Conservation (phyloP, 1,284 basidiomycete genomes). For the Termitomyces sp. region DNA sequence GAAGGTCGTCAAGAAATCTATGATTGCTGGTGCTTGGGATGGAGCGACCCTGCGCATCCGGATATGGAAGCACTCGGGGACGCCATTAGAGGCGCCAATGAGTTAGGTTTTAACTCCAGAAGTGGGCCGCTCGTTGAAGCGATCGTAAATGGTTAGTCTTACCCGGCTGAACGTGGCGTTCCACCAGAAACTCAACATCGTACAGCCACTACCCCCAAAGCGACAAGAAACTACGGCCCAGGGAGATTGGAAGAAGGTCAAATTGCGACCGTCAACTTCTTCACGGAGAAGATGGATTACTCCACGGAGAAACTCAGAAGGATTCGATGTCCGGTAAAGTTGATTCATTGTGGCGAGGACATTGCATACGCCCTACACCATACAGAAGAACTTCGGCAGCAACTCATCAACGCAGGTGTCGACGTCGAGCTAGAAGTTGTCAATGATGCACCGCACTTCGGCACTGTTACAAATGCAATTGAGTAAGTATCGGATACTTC, state of each 20-base stretch:
- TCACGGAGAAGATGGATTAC: slow-evolving; percentile 25
- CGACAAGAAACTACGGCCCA: slow-evolving; percentile 21
- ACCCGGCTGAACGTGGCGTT: neutral
- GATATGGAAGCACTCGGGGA: slow-evolving; percentile 25
- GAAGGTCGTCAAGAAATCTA: slow-evolving; percentile 31
- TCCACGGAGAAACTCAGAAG: slow-evolving; percentile 19
- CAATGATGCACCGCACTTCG: slow-evolving; percentile 30
- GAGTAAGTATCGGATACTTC: slow-evolving; percentile 19
- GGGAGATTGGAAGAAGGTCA: slow-evolving; percentile 27
- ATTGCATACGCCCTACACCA: slow-evolving; percentile 28
- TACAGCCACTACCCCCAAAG: slow-evolving; percentile 21
- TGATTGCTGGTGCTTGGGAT: slow-evolving; percentile 28
- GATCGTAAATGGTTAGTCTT: slow-evolving; percentile 17
- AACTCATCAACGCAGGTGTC: slow-evolving; percentile 24
- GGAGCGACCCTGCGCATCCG: slow-evolving; percentile 15
- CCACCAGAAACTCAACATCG: slow-evolving; percentile 7
- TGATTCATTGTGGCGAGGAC: slow-evolving; percentile 29
- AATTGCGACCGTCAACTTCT: slow-evolving; percentile 29
- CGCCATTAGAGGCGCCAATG: slow-evolving; percentile 24
- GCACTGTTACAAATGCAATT: slow-evolving; percentile 26
- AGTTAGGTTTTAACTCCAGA: slow-evolving; percentile 29
- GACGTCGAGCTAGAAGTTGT: slow-evolving; percentile 23
- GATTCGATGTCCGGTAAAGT: slow-evolving; percentile 26
- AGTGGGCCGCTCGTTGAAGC: slow-evolving; percentile 20
- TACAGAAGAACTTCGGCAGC: slow-evolving; percentile 21